Evolutionary conservation across 2,329 filamentous ascomycete species (phyloP).

Genomic region (Epichloe gansuensis): DNA sequence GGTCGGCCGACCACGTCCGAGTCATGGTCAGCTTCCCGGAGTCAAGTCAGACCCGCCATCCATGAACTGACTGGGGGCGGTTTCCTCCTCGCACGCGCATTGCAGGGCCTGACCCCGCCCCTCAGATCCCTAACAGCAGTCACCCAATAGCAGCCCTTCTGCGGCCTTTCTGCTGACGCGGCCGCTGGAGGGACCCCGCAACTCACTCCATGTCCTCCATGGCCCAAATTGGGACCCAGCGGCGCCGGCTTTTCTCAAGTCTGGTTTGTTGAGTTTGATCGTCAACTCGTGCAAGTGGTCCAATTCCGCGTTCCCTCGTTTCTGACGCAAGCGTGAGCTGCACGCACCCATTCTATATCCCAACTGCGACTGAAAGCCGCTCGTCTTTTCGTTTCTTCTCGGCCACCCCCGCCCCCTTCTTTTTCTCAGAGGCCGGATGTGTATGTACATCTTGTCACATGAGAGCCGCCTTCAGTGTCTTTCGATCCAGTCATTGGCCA

Average conservation of each 20-base stretch:
- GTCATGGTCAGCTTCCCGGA: neutral
- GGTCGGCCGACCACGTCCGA: neutral
- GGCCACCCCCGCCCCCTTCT: neutral
- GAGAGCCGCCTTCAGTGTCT: neutral
- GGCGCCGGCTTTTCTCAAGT: neutral
- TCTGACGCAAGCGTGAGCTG: neutral
- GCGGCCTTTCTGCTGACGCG: slow-evolving; percentile 10
- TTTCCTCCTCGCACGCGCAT: neutral
- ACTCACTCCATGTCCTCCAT: neutral
- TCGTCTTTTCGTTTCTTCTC: neutral
- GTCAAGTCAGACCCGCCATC: neutral
- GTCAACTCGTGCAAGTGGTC: too few relatives aligned
- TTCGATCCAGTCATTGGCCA: neutral
- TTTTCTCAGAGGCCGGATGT: neutral
- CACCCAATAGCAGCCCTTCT: slow-evolving; percentile 1
- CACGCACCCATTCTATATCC: neutral
- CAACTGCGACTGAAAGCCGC: neutral
- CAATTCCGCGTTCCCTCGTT: neutral
- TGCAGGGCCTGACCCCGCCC: neutral
- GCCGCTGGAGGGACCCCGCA: slow-evolving; percentile 1
- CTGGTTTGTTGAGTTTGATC: neutral
- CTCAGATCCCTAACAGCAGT: neutral
- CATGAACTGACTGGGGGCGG: neutral
- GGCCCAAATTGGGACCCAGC: neutral
- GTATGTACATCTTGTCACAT: neutral